Evolutionary conservation across 169 alveolate genomes (phyloP).

Genomic region (Toxoplasma gondii): DNA sequence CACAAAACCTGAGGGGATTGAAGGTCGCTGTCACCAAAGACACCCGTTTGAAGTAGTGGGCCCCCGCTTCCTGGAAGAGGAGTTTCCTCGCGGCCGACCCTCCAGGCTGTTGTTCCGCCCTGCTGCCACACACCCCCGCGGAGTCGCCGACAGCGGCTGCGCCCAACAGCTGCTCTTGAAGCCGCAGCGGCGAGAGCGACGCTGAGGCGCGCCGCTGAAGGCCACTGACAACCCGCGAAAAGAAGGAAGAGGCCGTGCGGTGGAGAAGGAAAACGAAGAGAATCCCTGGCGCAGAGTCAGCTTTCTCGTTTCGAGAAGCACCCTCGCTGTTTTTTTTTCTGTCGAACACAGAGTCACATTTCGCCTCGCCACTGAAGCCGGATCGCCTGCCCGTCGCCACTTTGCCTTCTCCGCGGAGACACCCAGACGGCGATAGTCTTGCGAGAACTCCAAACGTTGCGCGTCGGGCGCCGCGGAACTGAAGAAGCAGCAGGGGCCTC

Average conservation of each 20-base stretch:
- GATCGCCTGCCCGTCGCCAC: not conserved
- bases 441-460: not conserved
- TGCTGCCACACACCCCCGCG: not conserved
- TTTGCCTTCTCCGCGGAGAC: not conserved
- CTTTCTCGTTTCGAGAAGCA: not conserved
- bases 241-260: slow-evolving; percentile 6
- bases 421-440: not conserved
- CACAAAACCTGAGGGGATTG: not conserved
- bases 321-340: not conserved
- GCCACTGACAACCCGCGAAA: not conserved
- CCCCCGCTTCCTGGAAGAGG: not conserved
- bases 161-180: not conserved
- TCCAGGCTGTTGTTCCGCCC: not conserved
- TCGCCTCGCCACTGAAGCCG: not conserved
- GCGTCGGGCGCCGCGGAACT: slow-evolving; percentile 20
- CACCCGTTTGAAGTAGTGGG: not conserved
- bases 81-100: not conserved
- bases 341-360: not conserved
- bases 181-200: not conserved
- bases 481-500: not conserved
- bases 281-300: not conserved
- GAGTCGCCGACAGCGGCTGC: not conserved
- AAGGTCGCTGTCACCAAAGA: not conserved
- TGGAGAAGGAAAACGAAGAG: not conserved
- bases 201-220: not conserved